Base-by-base conservation (phyloP, 768 basidiomycete genomes). In the Mycena chlorophos region DNA sequence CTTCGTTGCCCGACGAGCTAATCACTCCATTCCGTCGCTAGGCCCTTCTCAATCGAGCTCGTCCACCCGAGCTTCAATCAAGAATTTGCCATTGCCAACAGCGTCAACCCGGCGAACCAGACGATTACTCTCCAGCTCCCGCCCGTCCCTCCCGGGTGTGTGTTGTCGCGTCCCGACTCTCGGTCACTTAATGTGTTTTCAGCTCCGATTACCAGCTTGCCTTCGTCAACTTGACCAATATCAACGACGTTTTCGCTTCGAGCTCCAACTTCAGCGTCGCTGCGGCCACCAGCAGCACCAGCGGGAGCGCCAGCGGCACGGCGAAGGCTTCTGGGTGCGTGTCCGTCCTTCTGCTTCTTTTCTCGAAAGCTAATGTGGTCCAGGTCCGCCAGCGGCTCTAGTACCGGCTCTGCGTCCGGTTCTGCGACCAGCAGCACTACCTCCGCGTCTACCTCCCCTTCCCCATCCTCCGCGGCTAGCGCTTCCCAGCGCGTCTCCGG, bases 81-180 rank as follows among this genome's bases (percentile, higher is more conserved):
- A 52, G 51, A 73, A 0, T 81, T 77, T 46, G 85, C 79, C 43
- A 75, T 88, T 52, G 78, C 76, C 13, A 85, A 79, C 74, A 83
- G 81, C 56, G 72, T 88, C 2, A 54, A 71, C 20, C 73, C 81
- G 1, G 37, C 70, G 1, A 13, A 49, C 4, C 72, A 73, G 0
- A 31, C 61, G 1, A 1, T 79, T 2, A 73, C 72, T 1, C 14
- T 87, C n/a, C 34, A 49, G 0, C 56, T 87, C 3, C 84, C 84
- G 17, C 48, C 72, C 19, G 74, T 87, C 25, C 78, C 78, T 8
- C 56, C 52, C 10, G 71, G 70, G 86, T 87, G 61, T 38, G 80
- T 67, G n/a, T 30, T 4, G 17, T 45, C 22, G 20, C 20, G 20
- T 22, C 38, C 6, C 8, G 20, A 20, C 27, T 31, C 17, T 16